Evolutionary conservation across 106 monocot genomes (phyloP).

Genomic region (Dioscorea dumetorum): DNA sequence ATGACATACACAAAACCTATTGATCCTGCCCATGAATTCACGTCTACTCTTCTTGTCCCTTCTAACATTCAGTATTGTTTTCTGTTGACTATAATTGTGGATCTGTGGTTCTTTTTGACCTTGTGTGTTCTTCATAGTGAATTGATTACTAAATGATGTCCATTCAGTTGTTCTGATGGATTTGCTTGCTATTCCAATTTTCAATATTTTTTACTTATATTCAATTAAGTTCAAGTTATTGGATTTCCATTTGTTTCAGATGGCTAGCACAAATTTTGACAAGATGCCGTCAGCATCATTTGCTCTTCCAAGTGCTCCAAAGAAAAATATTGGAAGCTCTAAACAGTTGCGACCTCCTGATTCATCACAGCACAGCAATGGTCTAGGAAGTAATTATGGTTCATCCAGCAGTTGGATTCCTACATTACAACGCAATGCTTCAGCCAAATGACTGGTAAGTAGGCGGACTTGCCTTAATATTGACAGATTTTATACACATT

Average conservation of each 20-base stretch:
- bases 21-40: too few relatives aligned
- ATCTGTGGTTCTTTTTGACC: too few relatives aligned
- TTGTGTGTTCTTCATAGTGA: too few relatives aligned
- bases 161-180: too few relatives aligned
- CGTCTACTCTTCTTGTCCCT: too few relatives aligned
- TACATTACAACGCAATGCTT: constrained; percentile 49
- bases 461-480: neutral
- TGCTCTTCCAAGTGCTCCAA: constrained; percentile 26
- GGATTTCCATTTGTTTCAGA: constrained; percentile 12
- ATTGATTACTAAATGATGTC: too few relatives aligned
- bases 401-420: constrained; percentile 52
- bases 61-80: too few relatives aligned
- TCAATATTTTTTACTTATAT: too few relatives aligned
- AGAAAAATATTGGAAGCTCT: constrained; percentile 27
- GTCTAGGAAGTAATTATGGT: constrained; percentile 24
- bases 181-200: too few relatives aligned
- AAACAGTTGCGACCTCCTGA: constrained; percentile 26
- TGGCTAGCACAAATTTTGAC: constrained; percentile 19
- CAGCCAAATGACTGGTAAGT: constrained; percentile 49
- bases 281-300: constrained; percentile 33
- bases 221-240: neutral
- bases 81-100: too few relatives aligned
- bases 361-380: constrained; percentile 22
- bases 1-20: too few relatives aligned
- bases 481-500: neutral